A percentile compares a stretch with the other conserved stretches of the same genome.
These are phyloP conservation scores for Aureobasidium melanogenum DNA, from an alignment of 2,329 filamentous ascomycete species.

Conservation along the genomic window DNA sequence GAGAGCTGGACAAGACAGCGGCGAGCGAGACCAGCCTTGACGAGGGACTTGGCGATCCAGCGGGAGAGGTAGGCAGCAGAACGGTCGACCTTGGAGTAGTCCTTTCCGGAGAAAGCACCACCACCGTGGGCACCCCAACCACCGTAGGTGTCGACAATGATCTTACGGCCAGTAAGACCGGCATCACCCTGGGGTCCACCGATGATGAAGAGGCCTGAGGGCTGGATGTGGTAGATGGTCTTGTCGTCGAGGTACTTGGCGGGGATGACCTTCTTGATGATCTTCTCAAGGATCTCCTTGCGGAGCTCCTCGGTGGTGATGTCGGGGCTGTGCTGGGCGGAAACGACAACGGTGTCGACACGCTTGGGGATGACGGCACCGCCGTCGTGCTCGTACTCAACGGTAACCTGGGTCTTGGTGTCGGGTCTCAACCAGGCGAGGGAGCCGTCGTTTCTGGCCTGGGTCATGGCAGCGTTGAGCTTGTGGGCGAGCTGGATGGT, in stretches of 20 bases:
- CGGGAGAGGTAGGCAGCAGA: constrained; percentile 94
- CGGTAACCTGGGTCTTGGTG: constrained; percentile 99
- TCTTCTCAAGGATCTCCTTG: constrained; percentile 93
- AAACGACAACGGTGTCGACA: constrained; percentile 95
- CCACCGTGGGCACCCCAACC: constrained; percentile 99
- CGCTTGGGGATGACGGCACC: constrained; percentile 86
- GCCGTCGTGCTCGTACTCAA: constrained; percentile 96
- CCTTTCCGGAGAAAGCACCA: constrained; percentile 99
- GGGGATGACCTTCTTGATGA: constrained; percentile 91
- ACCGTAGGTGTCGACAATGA: constrained; percentile 99
- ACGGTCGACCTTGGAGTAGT: constrained; percentile 99
- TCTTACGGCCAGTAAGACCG: constrained; percentile 97
- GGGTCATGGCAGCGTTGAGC: constrained; percentile 91
- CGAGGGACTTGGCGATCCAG: constrained; percentile 98
- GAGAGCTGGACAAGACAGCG: constrained; percentile 95
- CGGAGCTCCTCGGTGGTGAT: constrained; percentile 88
- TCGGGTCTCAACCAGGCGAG: constrained; percentile 94
- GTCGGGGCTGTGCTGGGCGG: constrained; percentile 82
- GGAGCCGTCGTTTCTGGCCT: constrained; percentile 76
- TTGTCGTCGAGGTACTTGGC: constrained; percentile 84
- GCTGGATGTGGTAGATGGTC: constrained; percentile 98
- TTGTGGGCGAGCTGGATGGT: constrained; percentile 92
- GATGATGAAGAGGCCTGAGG: constrained; percentile 97
- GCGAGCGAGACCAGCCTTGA: constrained; percentile 78
- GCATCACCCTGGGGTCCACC: constrained; percentile 98